A percentile compares a stretch with the other conserved stretches of the same genome.
Evolutionary conservation across 139 green algal species (phyloP).

Genomic region (Spirogloea muscicola): DNA sequence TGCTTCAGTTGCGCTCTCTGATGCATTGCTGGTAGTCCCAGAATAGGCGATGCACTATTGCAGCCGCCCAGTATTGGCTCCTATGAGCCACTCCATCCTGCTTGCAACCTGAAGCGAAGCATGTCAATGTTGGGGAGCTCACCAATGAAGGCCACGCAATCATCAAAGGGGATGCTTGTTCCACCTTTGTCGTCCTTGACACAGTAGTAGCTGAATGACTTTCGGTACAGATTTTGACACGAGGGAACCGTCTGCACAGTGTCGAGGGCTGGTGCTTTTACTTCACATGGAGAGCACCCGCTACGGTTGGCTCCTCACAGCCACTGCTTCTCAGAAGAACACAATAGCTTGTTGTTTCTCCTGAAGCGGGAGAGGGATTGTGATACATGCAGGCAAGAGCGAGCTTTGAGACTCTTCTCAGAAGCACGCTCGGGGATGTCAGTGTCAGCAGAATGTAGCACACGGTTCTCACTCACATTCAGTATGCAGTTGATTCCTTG

Average conservation of each 20-base stretch:
- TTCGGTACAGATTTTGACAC: constrained; percentile 79
- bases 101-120: not conserved
- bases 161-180: constrained; percentile 40
- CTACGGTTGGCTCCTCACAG: too few relatives aligned
- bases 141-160: constrained; percentile 45
- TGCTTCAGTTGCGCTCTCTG: too few relatives aligned
- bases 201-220: constrained; percentile 81
- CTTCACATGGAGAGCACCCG: too few relatives aligned
- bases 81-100: not conserved
- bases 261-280: too few relatives aligned
- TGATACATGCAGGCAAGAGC: too few relatives aligned
- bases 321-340: too few relatives aligned
- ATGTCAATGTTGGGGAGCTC: not conserved
- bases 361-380: too few relatives aligned
- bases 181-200: constrained; percentile 36
- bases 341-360: too few relatives aligned
- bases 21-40: too few relatives aligned
- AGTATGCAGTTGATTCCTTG: constrained; percentile 80
- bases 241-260: constrained; percentile 76
- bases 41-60: not conserved
- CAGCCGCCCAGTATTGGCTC: not conserved
- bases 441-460: too few relatives aligned
- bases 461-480: constrained; percentile 75
- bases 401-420: too few relatives aligned
- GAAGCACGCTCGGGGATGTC: too few relatives aligned